Conservation (phyloP, 148 eudicot species). For the Pharnaceum exiguum region DNA sequence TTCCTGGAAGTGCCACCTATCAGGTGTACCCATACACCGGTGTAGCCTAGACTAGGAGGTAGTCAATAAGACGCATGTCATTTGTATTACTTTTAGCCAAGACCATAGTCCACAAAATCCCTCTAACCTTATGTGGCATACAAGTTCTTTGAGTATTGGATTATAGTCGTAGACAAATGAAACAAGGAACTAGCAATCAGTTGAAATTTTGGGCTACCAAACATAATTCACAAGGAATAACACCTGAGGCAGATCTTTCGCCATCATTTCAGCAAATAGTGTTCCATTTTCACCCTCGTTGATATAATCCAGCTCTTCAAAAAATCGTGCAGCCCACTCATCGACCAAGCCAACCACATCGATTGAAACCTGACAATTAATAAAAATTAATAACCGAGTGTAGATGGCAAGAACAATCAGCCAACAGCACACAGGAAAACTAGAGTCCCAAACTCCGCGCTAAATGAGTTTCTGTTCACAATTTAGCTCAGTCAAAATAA, state of each 20-base stretch:
- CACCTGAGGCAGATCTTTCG: slow-evolving; percentile 97
- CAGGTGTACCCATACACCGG: too few species aligned
- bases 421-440: neutral
- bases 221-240: slow-evolving; percentile 11
- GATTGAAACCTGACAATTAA: slow-evolving; percentile 52
- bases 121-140: too few species aligned
- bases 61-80: neutral
- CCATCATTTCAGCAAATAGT: slow-evolving; percentile 94
- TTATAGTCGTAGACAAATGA: neutral
- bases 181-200: neutral
- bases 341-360: slow-evolving; percentile 99
- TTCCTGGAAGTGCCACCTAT: too few species aligned
- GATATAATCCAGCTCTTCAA: slow-evolving; percentile 97
- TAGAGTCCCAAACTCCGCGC: too few species aligned
- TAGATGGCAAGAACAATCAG: neutral
- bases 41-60: neutral
- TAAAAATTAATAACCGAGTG: neutral
- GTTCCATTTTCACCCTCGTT: slow-evolving; percentile 99
- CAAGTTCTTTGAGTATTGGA: too few species aligned
- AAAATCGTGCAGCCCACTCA: slow-evolving; percentile 99
- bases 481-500: too few species aligned
- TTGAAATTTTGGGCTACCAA: neutral
- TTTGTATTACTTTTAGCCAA: too few species aligned
- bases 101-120: too few species aligned
- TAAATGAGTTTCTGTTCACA: too few species aligned